These are phyloP conservation scores for Aspergillus costaricaensis DNA, from an alignment of 2,329 filamentous ascomycete genomes.

Conservation along the genomic window DNA sequence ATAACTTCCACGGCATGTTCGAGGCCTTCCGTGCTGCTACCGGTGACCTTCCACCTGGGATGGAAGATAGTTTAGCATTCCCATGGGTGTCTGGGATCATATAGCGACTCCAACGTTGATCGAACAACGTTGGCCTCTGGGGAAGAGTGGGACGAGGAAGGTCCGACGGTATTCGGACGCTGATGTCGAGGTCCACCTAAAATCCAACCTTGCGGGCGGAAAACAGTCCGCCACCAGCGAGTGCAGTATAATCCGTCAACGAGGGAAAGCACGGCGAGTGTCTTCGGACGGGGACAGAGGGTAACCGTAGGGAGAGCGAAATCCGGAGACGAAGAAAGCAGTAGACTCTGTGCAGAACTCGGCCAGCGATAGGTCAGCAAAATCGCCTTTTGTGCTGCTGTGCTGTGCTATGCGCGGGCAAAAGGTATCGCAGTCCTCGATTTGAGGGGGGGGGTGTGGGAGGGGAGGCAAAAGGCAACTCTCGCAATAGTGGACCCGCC, in stretches of 20 bases:
- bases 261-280: background rate
- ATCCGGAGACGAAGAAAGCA: constrained; percentile 13
- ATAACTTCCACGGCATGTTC: constrained; percentile 45
- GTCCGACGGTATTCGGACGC: constrained; percentile 10
- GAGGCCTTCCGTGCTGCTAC: constrained; percentile 43
- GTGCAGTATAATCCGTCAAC: constrained; percentile 6
- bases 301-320: constrained; percentile 16
- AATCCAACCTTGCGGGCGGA: constrained; percentile 12
- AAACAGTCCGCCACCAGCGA: constrained; percentile 9
- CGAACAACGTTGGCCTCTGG: constrained; percentile 32
- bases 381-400: constrained; percentile 23
- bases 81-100: constrained; percentile 47
- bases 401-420: constrained; percentile 15
- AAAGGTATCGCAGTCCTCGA: constrained; percentile 4
- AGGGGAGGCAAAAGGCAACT: background rate
- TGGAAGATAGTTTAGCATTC: constrained; percentile 42
- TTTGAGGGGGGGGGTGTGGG: background rate
- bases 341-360: constrained; percentile 23
- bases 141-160: constrained; percentile 6
- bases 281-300: background rate
- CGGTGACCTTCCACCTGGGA: constrained; percentile 45
- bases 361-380: constrained; percentile 26
- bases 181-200: constrained; percentile 10
- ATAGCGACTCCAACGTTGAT: constrained; percentile 40
- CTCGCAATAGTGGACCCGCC: constrained; percentile 11